These are phyloP conservation scores for Ustulina deusta DNA, from an alignment of 2,329 filamentous ascomycete genomes.

Conservation along the genomic window DNA sequence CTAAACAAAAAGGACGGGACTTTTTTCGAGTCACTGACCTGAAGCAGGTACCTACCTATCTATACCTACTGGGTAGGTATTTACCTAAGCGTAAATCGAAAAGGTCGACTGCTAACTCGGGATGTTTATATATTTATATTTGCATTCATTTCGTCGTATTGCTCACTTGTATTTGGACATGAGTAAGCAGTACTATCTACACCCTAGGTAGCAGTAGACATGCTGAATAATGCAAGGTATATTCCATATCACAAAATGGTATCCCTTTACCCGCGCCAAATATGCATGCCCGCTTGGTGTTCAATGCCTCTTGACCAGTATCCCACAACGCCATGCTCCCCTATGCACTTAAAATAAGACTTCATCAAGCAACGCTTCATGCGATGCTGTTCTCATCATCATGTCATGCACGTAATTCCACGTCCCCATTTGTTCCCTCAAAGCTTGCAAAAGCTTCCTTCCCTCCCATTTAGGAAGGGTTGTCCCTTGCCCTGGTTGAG, in stretches of 20 bases:
- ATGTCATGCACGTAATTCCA: slow-evolving; percentile 47
- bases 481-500: slow-evolving; percentile 55
- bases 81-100: no score
- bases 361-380: slow-evolving; percentile 39
- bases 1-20: no score
- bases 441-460: slow-evolving; percentile 35
- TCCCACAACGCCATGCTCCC: slow-evolving; percentile 23
- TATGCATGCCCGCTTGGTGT: slow-evolving; percentile 2
- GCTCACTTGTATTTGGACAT: no score
- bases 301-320: slow-evolving; percentile 2
- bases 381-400: slow-evolving; percentile 30
- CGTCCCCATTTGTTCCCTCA: slow-evolving; percentile 40
- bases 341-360: slow-evolving; percentile 41
- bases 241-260: neutral
- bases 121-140: neutral
- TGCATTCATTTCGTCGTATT: neutral
- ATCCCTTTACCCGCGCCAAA: slow-evolving; percentile 18
- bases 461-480: slow-evolving; percentile 39
- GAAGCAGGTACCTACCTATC: no score
- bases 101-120: neutral
- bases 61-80: no score
- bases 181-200: no score
- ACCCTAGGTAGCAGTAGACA: no score
- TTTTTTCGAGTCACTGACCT: no score
- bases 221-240: neutral